Base-by-base conservation (phyloP, 2,329 filamentous ascomycete species). In the Tolypocladium endophyticum region DNA sequence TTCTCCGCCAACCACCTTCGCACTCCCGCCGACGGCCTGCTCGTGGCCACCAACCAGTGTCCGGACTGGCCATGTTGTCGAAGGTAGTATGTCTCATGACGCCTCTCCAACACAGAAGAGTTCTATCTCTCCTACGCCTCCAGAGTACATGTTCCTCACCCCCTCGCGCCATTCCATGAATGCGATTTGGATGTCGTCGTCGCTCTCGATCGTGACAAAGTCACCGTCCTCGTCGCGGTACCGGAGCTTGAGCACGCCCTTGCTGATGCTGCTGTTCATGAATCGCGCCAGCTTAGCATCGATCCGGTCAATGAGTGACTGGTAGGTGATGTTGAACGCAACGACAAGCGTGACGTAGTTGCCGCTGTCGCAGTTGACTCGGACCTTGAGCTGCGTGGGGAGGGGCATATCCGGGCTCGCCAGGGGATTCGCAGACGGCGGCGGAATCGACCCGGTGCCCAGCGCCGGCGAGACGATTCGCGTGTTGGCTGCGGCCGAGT, bases 291-390 rank as follows among this genome's bases (percentile, higher is more conserved):
- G 83, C 73, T 99, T 99, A 35, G 92, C 91, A 70, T 99, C 94
- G 67, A 99, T 97, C 14, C 94, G 89, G 71, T 97, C 94, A 64
- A 94, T 92, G 59, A 99, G 81, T 30, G 90, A 94, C 65, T 94
- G 90, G 74, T 95, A 97, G 47, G 90, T 88, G 68, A 97, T 97
- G 71, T 95, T 96, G 74, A 91, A 95, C 38, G 91, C 89, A 50
- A 96, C 95, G 14, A 99, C 93, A n/a, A 99, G 81, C 0, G 93
- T 97, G 61, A 97, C 88, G 66, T 95, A 95, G 70, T 92, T 94
- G 55, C 89, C 88, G 54, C 74, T 77, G 61, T 94, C 90, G 70
- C 90, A 95, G 69, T 93, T 93, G 60, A 99, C 92, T 72, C 95
- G 96, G 57, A 97, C 92, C 76, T 97, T 97, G 57, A 99, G 82